These are phyloP conservation scores for Nitzschia putrida DNA, from an alignment of 108 stramenopile genomes.

Conservation along the genomic window DNA sequence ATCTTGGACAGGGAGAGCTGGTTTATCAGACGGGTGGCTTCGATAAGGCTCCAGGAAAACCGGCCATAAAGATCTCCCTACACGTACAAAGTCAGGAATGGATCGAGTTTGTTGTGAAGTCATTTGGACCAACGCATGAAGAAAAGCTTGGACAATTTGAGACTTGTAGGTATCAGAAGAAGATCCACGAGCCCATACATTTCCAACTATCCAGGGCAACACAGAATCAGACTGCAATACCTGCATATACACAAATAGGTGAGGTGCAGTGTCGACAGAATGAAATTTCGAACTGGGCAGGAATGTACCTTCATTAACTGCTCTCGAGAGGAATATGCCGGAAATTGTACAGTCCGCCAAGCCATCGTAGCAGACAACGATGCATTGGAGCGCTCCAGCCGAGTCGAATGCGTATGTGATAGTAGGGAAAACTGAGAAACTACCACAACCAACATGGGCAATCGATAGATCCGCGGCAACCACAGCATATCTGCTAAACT, in stretches of 20 bases:
- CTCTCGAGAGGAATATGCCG: slow-evolving; percentile 36
- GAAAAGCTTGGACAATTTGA: slow-evolving; percentile 45
- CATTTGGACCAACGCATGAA: slow-evolving; percentile 53
- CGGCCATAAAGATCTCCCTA: slow-evolving; percentile 64
- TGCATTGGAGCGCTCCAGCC: slow-evolving; percentile 39
- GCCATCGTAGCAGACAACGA: slow-evolving; percentile 46
- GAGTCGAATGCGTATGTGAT: slow-evolving; percentile 35
- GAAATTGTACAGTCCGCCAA: slow-evolving; percentile 56
- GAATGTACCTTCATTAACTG: slow-evolving; percentile 37
- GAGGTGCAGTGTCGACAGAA: not conserved
- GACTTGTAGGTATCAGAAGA: not conserved
- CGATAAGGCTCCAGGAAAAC: slow-evolving; percentile 47
- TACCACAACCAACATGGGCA: slow-evolving; percentile 65
- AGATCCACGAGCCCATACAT: not conserved
- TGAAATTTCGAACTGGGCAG: not conserved
- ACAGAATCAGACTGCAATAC: not conserved
- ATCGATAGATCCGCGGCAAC: slow-evolving; percentile 59
- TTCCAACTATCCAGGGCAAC: not conserved
- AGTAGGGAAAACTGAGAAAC: slow-evolving; percentile 51
- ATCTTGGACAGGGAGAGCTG: slow-evolving; percentile 7
- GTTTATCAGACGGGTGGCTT: slow-evolving; percentile 7
- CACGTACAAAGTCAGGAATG: slow-evolving; percentile 54
- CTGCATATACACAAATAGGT: not conserved
- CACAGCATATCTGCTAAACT: slow-evolving; percentile 54
- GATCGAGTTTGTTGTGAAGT: slow-evolving; percentile 53